Percentiles rank a stretch among this genome's conserved stretches.
phyloP scores from a whole-genome alignment of 1,284 basidiomycete species.

The Microbotryomycetes sp. region DNA sequence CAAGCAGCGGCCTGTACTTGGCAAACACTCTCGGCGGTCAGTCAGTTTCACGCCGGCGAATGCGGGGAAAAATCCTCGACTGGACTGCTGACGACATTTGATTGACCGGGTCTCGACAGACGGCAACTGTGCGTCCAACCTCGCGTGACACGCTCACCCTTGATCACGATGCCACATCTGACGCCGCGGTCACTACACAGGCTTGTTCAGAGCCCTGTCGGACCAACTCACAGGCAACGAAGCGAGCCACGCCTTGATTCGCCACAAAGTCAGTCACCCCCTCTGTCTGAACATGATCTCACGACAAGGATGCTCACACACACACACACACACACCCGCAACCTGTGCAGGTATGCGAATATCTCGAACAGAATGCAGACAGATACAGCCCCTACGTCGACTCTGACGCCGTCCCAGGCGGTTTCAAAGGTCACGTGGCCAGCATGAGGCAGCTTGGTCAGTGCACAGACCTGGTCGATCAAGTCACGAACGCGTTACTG shows the following conservation, averaged over 20 bases:
- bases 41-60: conserved; percentile 31
- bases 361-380: conserved; percentile 61
- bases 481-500: neutral
- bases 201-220: conserved; percentile 37
- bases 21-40: conserved; percentile 42
- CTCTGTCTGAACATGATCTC: neutral
- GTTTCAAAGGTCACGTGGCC: conserved; percentile 57
- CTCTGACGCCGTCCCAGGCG: conserved; percentile 57
- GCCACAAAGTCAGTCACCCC: conserved; percentile 47
- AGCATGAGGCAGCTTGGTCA: conserved; percentile 68
- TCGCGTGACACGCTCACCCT: too few relatives aligned
- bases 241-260: conserved; percentile 59
- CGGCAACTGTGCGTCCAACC: conserved; percentile 84
- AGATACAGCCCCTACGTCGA: conserved; percentile 83
- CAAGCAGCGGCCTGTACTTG: conserved; percentile 65
- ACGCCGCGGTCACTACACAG: too few relatives aligned
- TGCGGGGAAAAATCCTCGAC: conserved; percentile 32
- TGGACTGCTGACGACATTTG: conserved; percentile 12
- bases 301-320: too few relatives aligned
- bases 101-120: conserved; percentile 48
- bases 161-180: too few relatives aligned
- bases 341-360: conserved; percentile 57
- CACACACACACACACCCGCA: neutral
- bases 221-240: conserved; percentile 67
- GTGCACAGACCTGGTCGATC: conserved; percentile 32